Evolutionary conservation across 768 basidiomycete species (phyloP), one percentile per base, ranked within the genome.

Genomic region (Boletus tomentosulus): DNA sequence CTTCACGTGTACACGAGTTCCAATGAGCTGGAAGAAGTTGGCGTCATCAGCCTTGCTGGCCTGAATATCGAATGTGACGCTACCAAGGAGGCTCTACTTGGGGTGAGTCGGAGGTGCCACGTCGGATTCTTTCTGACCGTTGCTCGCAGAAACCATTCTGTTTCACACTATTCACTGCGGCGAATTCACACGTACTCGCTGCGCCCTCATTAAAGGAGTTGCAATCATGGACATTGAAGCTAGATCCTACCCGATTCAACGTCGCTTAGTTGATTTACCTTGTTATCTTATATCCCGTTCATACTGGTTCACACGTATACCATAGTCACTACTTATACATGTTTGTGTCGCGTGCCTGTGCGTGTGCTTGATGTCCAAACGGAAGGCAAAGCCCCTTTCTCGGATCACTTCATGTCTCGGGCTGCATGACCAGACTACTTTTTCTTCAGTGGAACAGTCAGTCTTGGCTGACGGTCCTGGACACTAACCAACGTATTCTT

Each of bases 131-230:
- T 11, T 37, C 51, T 61, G 38, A 59, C 47, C 15, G 53, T 43
- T 46, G 50, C 22, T 46, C 27, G 30, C 66, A 94, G 93, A 90
- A 86, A 78, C 83, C 78, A 33, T 87, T 85, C 69, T 87, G 86
- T 13, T 95, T 97, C 71, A 93, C 91, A 12, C 79, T 97, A 31
- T 96, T 95, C 71, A 94, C 94, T 2, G 78, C 90, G 12, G 89
- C 90, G 8, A 96, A 97, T 69, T 94, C 93, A 25, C 87, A 94
- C 73, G 91, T 90, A 35, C 78, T 97, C 10, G 86, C 89, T 9
- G 92, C 93, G 33, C 82, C 86, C 3, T 90, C 77, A 63, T 71
- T 76, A 54, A 95, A 90, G 74, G 94, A 97, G 64, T 76, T 92
- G 54, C 84, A 84, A 55, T 81, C 85, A 65, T 97, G 94, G 94